Evolutionary conservation across 2,329 filamentous ascomycete species (phyloP), one percentile per base, ranked within the genome.

Genomic region (Fusarium beomiforme): DNA sequence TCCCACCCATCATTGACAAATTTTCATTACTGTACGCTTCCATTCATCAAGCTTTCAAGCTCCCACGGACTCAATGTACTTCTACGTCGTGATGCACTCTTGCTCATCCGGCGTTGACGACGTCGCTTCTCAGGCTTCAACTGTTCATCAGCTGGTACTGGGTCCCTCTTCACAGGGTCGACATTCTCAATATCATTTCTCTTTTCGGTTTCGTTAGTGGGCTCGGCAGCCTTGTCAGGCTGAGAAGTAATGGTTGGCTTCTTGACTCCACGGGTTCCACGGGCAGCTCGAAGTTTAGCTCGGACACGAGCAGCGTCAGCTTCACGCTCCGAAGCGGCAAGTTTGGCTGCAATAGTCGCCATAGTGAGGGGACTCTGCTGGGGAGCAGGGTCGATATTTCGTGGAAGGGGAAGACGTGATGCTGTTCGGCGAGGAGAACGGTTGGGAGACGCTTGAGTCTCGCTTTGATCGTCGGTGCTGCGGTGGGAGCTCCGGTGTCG

Each of bases 51-150:
- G 46, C 86, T 89, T 81, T 92, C 88, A 76, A 95, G 81, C 80
- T 95, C 93, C 85, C 91, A 91, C 6, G 91, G 90, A 75, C 88
- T 94, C 34, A 95, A 82, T 23, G 92, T 95, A 76, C 91, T 94
- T 78, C 93, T 87, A 77, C 92, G 85, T 77, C 92, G 84, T 65
- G 87, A 91, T 5, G 89, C 85, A 12, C 79, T 83, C 82, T 83
- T 91, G 79, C 78, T 89, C 75, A 79, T 84, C 78, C 82, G 86
- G 78, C 80, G 83, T 75, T 84, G 88, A 43, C 86, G 82, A 77
- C 87, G 88, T 34, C 86, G 83, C 78, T 84, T 84, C 50, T 79
- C 77, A 7, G 80, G 78, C 54, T 69, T 77, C 49, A 76, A 69
- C 60, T 74, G 71, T 43, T 65, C 66, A 11, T 73, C 70, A 37